phyloP scores from a whole-genome alignment of 306 rosid genomes.

The Pterocarpus santalinus region DNA sequence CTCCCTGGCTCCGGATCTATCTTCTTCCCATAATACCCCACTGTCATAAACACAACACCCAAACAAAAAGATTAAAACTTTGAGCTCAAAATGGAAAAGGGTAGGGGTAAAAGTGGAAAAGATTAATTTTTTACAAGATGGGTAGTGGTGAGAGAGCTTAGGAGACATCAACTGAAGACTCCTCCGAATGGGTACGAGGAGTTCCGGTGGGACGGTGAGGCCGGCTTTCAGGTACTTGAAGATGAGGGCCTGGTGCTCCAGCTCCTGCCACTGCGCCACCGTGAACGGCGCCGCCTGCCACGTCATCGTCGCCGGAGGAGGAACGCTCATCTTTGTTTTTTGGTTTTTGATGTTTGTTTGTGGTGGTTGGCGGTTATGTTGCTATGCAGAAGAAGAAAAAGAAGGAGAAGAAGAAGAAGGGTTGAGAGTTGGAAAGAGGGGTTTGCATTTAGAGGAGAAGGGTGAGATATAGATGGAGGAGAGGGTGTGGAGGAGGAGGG shows the following conservation, averaged over 20 bases:
- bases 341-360: not conserved
- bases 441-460: slow-evolving; percentile 8
- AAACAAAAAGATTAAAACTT: slow-evolving; percentile 1
- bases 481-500: slow-evolving; percentile 31
- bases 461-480: not conserved
- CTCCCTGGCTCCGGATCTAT: slow-evolving; percentile 95
- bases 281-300: slow-evolving; percentile 75
- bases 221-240: slow-evolving; percentile 88
- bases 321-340: slow-evolving; percentile 47
- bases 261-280: slow-evolving; percentile 89
- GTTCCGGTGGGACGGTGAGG: slow-evolving; percentile 84
- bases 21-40: slow-evolving; percentile 86
- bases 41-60: slow-evolving; percentile 46
- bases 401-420: not conserved
- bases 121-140: slow-evolving; percentile 57
- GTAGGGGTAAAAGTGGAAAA: not conserved
- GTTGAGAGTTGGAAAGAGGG: not conserved
- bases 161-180: slow-evolving; percentile 77
- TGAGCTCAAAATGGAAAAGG: not conserved
- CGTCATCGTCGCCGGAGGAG: slow-evolving; percentile 47
- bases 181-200: slow-evolving; percentile 78
- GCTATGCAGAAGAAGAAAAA: not conserved
- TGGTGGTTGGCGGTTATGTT: not conserved
- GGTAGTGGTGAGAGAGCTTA: slow-evolving; percentile 44
- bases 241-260: slow-evolving; percentile 89